phyloP scores from a whole-genome alignment of 2,329 filamentous ascomycete species.

The Alternaria triticina region DNA sequence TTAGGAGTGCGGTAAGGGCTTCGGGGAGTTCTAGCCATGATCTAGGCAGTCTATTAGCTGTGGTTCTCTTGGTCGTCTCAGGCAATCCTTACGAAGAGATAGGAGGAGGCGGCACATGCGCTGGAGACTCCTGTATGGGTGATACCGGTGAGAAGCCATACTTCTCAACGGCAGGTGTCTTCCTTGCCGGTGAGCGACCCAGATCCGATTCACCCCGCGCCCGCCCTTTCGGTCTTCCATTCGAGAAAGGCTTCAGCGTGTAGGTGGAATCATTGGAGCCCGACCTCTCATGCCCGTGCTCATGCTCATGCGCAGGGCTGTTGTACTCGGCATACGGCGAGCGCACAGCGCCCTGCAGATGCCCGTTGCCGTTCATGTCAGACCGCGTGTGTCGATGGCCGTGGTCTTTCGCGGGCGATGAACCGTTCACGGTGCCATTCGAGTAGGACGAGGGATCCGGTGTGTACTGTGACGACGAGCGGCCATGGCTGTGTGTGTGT shows the following conservation, averaged over 20 bases:
- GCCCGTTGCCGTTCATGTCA: conserved; percentile 44
- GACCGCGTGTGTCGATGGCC: conserved; percentile 41
- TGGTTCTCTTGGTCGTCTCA: neutral
- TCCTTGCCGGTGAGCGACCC: conserved; percentile 44
- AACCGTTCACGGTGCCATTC: conserved; percentile 22
- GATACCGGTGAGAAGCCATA: conserved; percentile 46
- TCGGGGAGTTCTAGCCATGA: conserved; percentile 52
- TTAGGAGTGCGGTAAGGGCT: conserved; percentile 57
- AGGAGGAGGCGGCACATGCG: conserved; percentile 14
- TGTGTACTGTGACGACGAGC: conserved; percentile 48
- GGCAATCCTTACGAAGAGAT: conserved; percentile 30
- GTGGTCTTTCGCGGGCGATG: conserved; percentile 32
- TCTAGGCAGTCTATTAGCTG: conserved; percentile 23
- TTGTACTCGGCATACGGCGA: conserved; percentile 39
- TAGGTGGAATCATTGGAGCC: conserved; percentile 38
- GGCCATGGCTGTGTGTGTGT: conserved; percentile 46
- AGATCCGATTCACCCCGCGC: conserved; percentile 55
- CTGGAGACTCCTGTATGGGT: conserved; percentile 41
- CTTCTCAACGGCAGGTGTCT: conserved; percentile 23
- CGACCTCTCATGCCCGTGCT: conserved; percentile 26
- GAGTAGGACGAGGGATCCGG: conserved; percentile 32
- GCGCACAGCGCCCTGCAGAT: conserved; percentile 38
- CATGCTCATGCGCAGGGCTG: conserved; percentile 33
- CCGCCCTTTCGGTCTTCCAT: conserved; percentile 42
- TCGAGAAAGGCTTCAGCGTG: conserved; percentile 38